Conservation (phyloP, 306 rosid species). For the Morella rubra region DNA sequence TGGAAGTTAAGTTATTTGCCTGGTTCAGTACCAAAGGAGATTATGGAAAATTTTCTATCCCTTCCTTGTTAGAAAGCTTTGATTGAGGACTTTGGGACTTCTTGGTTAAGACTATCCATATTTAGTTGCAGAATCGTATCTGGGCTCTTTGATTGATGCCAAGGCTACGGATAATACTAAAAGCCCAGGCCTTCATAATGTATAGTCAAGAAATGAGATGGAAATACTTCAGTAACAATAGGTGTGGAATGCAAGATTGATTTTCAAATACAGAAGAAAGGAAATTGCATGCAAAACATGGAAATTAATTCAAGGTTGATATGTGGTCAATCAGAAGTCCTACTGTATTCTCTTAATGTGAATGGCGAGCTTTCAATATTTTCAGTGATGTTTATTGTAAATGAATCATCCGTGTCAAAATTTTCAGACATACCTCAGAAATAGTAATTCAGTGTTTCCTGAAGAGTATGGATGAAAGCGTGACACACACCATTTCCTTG, state of each 20-base stretch:
- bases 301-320: constrained; percentile 11
- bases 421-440: not conserved
- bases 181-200: not conserved
- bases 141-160: not conserved
- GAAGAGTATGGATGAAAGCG: not conserved
- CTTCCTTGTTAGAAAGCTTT: not conserved
- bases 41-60: not conserved
- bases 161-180: not conserved
- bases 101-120: not conserved
- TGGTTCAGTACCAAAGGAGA: not conserved
- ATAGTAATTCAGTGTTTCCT: constrained; percentile 16
- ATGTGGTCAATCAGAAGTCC: constrained; percentile 13
- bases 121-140: not conserved
- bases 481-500: not conserved
- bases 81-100: not conserved
- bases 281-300: not conserved
- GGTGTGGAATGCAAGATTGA: not conserved
- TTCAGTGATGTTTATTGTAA: constrained; percentile 13
- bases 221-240: not conserved
- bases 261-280: not conserved
- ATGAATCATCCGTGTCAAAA: constrained; percentile 10
- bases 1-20: not conserved
- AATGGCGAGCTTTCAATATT: constrained; percentile 20
- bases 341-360: constrained; percentile 18
- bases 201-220: not conserved